Base-by-base conservation (phyloP, 2,329 filamentous ascomycete genomes). In the Paracoccidioides lutzii region DNA sequence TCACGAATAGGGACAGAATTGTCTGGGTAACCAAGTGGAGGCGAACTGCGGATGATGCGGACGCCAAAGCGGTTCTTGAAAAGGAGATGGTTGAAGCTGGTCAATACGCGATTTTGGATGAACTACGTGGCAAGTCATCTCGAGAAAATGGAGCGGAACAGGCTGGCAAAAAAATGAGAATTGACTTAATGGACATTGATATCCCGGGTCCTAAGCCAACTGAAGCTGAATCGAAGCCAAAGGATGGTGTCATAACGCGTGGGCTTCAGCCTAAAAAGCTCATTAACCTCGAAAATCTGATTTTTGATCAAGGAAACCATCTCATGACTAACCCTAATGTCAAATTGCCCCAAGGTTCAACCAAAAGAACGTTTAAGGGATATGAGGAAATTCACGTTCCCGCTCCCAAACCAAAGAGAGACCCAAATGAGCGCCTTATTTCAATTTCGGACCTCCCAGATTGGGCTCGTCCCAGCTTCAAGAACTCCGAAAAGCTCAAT, bases 321-420 rank as follows among this genome's bases (percentile, higher is more conserved):
- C 79, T 98, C 45, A 98, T 97, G 91, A 97, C 93, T n/a, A 98
- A 98, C 65, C 87, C 90, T 5, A 96, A 90, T 67, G 93, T 98
- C 49, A 86, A 87, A 60, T 78, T 98, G 22, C 93, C 93, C 0
- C 89, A 95, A 68, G 93, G 93, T 9, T 95, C 93, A 2, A 96
- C 88, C 0, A 96, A 97, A 71, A 82, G 90, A 50, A 89, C 88
- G 0, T 96, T 96, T 75, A 98, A 98, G 71, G 93, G 93, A 38
- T 98, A 97, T 63, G 93, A 98, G 71, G 93, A 98, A 67, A 96
- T 97, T 57, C 93, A 98, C 67, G 90, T 98, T 3, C 93, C 93
- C 6, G 82, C 89, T 4, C 94, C 94, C 0, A 95, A 95, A 74
- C 85, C 88, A 63, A 89, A 87, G 59, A 84, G 80, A 61, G 89